Evolutionary conservation across 1,284 basidiomycete genomes (phyloP).

Genomic region (Marasmius fiardii): DNA sequence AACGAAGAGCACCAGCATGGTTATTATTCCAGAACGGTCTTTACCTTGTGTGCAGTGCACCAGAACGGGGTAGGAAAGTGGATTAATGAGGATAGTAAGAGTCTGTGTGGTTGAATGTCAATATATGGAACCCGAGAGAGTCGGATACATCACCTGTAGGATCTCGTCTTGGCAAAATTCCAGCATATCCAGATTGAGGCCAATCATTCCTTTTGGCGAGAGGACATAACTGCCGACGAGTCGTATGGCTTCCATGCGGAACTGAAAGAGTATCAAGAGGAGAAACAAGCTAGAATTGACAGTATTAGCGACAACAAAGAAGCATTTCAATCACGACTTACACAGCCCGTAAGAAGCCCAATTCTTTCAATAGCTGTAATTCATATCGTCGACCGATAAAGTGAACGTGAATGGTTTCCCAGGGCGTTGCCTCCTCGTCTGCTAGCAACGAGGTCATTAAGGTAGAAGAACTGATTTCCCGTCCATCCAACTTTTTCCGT

Average conservation of each 20-base stretch:
- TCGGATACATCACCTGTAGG: neutral
- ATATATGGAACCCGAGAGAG: neutral
- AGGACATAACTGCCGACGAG: slow-evolving; percentile 17
- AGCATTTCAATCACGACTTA: slow-evolving; percentile 1
- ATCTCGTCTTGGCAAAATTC: slow-evolving; percentile 18
- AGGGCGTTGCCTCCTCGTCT: slow-evolving; percentile 1
- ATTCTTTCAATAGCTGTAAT: slow-evolving; percentile 16
- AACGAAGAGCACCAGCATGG: slow-evolving; percentile 12
- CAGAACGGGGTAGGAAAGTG: slow-evolving; percentile 17
- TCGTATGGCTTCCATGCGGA: slow-evolving; percentile 16
- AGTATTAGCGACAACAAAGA: neutral
- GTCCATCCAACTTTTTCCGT: neutral
- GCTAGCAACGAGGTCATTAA: neutral
- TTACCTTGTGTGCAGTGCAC: slow-evolving; percentile 20
- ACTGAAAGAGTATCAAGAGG: slow-evolving; percentile 12
- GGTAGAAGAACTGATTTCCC: neutral
- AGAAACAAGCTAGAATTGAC: slow-evolving; percentile 14
- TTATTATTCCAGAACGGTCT: slow-evolving; percentile 17
- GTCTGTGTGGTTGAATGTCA: slow-evolving; percentile 2
- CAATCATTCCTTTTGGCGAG: slow-evolving; percentile 15
- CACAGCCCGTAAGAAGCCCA: slow-evolving; percentile 18
- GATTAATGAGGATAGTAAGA: slow-evolving; percentile 14
- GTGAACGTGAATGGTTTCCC: slow-evolving; percentile 17
- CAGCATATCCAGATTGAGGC: slow-evolving; percentile 17
- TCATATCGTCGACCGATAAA: slow-evolving; percentile 17